Conservation (phyloP, 164 flowering plant species). For the Kalanchoe fedtschenkoi region DNA sequence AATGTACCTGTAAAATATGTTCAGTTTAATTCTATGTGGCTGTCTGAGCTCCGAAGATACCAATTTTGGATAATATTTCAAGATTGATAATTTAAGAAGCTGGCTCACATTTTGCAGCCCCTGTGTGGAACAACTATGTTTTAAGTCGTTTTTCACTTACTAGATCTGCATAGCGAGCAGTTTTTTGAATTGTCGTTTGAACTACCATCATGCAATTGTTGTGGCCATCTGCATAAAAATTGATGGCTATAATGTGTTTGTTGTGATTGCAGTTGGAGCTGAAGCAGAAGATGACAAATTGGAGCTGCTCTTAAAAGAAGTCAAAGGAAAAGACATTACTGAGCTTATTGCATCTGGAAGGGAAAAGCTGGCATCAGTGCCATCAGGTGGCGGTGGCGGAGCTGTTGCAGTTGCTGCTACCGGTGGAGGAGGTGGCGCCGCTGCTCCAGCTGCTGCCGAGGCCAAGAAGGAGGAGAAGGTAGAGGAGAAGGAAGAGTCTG, state of each 20-base stretch:
- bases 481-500: slow-evolving; percentile 21
- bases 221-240: too few relatives aligned
- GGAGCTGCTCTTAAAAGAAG: slow-evolving; percentile 17
- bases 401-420: slow-evolving; percentile 10
- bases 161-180: too few relatives aligned
- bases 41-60: too few relatives aligned
- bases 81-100: too few relatives aligned
- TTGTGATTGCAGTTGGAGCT: slow-evolving; percentile 16
- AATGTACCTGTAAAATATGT: too few relatives aligned
- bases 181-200: too few relatives aligned
- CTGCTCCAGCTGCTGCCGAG: slow-evolving; percentile 18
- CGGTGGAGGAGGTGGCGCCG: slow-evolving; percentile 12
- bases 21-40: too few relatives aligned
- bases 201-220: background rate
- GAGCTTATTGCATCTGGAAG: slow-evolving; percentile 19
- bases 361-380: slow-evolving; percentile 22
- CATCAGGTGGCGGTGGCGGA: slow-evolving; percentile 20
- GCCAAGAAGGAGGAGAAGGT: slow-evolving; percentile 21
- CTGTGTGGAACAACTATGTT: too few relatives aligned
- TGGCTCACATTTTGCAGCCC: too few relatives aligned
- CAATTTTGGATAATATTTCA: too few relatives aligned
- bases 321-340: slow-evolving; percentile 17
- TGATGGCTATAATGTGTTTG: background rate
- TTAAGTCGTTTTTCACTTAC: too few relatives aligned
- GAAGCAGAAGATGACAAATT: slow-evolving; percentile 15